phyloP scores from a whole-genome alignment of 768 basidiomycete genomes.

The Fibroporia radiculosa region DNA sequence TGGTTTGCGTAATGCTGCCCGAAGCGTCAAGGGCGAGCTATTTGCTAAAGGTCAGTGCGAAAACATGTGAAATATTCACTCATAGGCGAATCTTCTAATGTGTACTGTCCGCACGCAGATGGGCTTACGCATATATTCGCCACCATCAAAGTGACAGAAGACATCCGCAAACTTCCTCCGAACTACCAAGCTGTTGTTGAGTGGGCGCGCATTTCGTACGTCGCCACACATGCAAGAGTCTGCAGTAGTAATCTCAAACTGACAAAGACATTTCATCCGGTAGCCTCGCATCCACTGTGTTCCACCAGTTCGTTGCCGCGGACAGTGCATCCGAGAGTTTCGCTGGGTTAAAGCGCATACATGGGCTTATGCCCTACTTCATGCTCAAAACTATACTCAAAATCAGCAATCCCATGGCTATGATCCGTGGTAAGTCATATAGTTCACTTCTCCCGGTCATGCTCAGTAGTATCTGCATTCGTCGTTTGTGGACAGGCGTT shows the following conservation, averaged over 20 bases:
- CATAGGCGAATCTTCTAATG: not conserved
- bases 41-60: constrained; percentile 64
- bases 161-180: constrained; percentile 67
- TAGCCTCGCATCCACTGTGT: constrained; percentile 93
- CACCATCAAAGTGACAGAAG: constrained; percentile 74
- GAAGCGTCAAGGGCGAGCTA: constrained; percentile 89
- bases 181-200: constrained; percentile 89
- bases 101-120: constrained; percentile 37
- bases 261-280: constrained; percentile 3
- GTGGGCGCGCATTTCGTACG: constrained; percentile 96
- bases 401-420: constrained; percentile 91
- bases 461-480: not conserved
- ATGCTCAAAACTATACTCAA: constrained; percentile 86
- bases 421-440: constrained; percentile 74
- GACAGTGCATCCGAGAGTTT: constrained; percentile 90
- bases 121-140: constrained; percentile 86
- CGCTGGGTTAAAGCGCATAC: constrained; percentile 81
- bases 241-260: no score
- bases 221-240: no score
- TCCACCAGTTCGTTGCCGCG: constrained; percentile 89
- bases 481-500: constrained; percentile 34
- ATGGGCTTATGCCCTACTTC: constrained; percentile 97
- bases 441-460: not conserved
- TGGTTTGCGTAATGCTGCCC: constrained; percentile 72
- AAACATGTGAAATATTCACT: constrained; percentile 34